Percentiles rank a stretch among this genome's conserved stretches.
Evolutionary conservation across 108 stramenopile species (phyloP).

Genomic region (Stephanodiscus minutulus): DNA sequence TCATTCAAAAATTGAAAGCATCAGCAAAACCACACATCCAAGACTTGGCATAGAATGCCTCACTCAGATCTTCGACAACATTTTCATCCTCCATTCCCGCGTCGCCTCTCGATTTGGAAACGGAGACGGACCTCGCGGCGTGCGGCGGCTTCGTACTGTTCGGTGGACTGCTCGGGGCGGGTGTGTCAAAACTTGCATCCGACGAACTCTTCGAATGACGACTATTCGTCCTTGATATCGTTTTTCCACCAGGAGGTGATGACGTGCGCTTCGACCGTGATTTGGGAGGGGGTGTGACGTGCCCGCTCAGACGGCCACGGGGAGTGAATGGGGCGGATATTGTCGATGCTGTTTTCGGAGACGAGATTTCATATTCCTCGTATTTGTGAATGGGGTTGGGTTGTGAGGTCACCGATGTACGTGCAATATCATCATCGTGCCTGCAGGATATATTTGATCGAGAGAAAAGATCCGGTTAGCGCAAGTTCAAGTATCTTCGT

Average conservation of each 20-base stretch:
- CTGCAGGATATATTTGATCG: no score
- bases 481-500: no score
- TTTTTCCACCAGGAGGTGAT: constrained; percentile 11
- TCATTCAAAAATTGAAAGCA: constrained; percentile 47
- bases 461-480: no score
- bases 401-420: no score
- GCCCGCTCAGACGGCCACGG: constrained; percentile 1
- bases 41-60: constrained; percentile 45
- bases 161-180: constrained; percentile 30
- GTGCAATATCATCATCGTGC: constrained; percentile 33
- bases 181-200: constrained; percentile 44
- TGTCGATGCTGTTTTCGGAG: no score
- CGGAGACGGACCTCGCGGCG: constrained; percentile 8
- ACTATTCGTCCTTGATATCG: constrained; percentile 22
- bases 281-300: constrained; percentile 38
- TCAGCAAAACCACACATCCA: constrained; percentile 58
- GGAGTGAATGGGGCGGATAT: no score
- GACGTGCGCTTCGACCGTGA: constrained; percentile 26
- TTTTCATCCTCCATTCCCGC: constrained; percentile 4
- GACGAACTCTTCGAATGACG: constrained; percentile 47
- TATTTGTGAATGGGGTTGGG: no score
- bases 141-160: constrained; percentile 16
- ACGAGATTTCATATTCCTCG: no score
- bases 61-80: no score
- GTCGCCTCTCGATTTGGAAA: constrained; percentile 4